A percentile compares a stretch with the other conserved stretches of the same genome.
These are phyloP conservation scores for Pleurotus ostreatus DNA, from an alignment of 768 basidiomycete genomes.

Conservation along the genomic window DNA sequence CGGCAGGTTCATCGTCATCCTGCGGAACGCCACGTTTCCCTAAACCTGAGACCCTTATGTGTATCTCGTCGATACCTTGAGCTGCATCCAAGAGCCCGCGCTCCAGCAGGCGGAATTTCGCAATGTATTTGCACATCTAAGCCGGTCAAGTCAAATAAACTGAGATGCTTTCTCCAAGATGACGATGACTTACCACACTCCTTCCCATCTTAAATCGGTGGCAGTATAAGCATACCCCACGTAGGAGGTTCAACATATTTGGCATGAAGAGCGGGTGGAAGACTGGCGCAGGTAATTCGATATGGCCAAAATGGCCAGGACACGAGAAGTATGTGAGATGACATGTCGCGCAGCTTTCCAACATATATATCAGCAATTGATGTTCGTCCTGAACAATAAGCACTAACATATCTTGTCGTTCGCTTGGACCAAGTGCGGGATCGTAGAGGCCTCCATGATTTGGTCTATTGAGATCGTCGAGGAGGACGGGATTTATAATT, in stretches of 20 bases:
- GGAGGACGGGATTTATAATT: conserved; percentile 86
- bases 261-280: conserved; percentile 96
- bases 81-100: conserved; percentile 85
- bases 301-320: conserved; percentile 98
- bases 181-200: conserved; percentile 47
- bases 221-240: conserved; percentile 90
- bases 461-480: conserved; percentile 92
- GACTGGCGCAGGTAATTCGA: conserved; percentile 91
- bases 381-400: background rate
- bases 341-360: conserved; percentile 85
- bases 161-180: too few species aligned
- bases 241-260: conserved; percentile 82
- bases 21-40: conserved; percentile 21
- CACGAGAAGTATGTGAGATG: conserved; percentile 90
- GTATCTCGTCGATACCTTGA: conserved; percentile 67
- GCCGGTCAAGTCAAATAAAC: conserved; percentile 6
- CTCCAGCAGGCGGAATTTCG: conserved; percentile 85
- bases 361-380: conserved; percentile 3
- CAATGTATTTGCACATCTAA: conserved; percentile 79
- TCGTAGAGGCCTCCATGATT: conserved; percentile 93
- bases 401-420: conserved; percentile 83
- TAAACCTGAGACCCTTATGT: conserved; percentile 33
- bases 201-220: conserved; percentile 84
- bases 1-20: conserved; percentile 35
- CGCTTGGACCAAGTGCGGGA: conserved; percentile 88